Conservation (phyloP, 1,284 basidiomycete genomes). For the Heliocybe sulcata region DNA sequence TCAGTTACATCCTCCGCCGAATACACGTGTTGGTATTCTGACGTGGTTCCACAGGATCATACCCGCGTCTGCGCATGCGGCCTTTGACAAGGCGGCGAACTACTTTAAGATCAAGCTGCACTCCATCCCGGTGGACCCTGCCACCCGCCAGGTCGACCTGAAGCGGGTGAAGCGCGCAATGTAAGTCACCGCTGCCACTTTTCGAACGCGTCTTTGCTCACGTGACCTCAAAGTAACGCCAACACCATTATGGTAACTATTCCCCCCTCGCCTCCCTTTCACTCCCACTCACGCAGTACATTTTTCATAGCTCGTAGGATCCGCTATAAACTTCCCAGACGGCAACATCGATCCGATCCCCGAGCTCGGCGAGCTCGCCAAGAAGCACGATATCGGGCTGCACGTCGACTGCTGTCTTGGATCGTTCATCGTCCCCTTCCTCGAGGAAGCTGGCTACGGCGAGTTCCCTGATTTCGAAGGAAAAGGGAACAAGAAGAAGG, state of each 20-base stretch:
- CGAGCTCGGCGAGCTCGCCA: constrained; percentile 72
- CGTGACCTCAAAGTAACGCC: constrained; percentile 42
- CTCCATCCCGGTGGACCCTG: constrained; percentile 78
- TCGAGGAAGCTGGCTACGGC: constrained; percentile 49
- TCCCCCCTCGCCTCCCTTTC: neutral
- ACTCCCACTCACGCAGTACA: neutral
- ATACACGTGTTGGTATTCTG: too few relatives aligned
- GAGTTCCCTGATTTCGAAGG: constrained; percentile 13
- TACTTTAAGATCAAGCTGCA: constrained; percentile 95
- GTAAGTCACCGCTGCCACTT: constrained; percentile 37
- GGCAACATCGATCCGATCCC: constrained; percentile 88
- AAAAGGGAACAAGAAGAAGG: neutral
- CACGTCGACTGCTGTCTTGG: constrained; percentile 95
- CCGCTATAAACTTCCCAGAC: constrained; percentile 89
- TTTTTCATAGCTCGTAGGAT: constrained; percentile 69
- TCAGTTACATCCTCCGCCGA: too few relatives aligned
- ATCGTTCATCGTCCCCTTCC: constrained; percentile 87
- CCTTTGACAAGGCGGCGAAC: constrained; percentile 89
- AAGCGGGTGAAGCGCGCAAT: constrained; percentile 78
- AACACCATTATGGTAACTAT: constrained; percentile 73
- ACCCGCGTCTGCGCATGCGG: constrained; percentile 85
- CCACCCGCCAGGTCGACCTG: constrained; percentile 78
- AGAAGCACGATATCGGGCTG: constrained; percentile 72
- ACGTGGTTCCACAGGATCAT: constrained; percentile 53
- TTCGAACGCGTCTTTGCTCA: constrained; percentile 4